phyloP scores from a whole-genome alignment of 2,329 filamentous ascomycete species.

The Fusarium hostae region DNA sequence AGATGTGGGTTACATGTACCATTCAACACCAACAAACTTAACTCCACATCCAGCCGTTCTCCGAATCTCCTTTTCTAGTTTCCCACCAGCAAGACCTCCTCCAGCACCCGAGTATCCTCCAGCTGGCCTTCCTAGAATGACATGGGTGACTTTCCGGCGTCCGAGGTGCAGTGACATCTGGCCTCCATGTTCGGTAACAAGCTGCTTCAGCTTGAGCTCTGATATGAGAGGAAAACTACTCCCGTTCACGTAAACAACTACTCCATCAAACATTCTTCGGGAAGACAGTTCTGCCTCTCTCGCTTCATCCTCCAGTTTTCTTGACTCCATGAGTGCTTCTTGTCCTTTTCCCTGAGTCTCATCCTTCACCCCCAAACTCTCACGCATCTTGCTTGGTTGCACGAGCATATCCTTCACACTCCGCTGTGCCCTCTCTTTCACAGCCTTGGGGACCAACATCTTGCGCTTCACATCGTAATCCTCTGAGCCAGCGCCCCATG shows the following conservation, averaged over 20 bases:
- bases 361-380: conserved; percentile 25
- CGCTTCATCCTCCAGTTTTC: conserved; percentile 62
- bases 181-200: conserved; percentile 80
- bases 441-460: conserved; percentile 57
- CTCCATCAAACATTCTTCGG: conserved; percentile 71
- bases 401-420: conserved; percentile 67
- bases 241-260: conserved; percentile 87
- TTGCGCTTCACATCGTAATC: conserved; percentile 61
- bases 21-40: conserved; percentile 84
- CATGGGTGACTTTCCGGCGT: conserved; percentile 82
- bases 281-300: conserved; percentile 50
- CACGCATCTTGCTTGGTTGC: conserved; percentile 57
- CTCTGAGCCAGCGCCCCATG: conserved; percentile 71
- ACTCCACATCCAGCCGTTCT: conserved; percentile 74
- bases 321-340: conserved; percentile 42
- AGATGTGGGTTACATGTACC: conserved; percentile 58
- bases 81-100: conserved; percentile 79
- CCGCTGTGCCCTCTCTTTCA: conserved; percentile 51
- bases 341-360: conserved; percentile 21
- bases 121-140: conserved; percentile 76
- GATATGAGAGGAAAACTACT: conserved; percentile 84
- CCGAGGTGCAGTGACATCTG: conserved; percentile 76
- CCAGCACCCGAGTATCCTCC: conserved; percentile 65
- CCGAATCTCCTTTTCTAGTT: conserved; percentile 83
- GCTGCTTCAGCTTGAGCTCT: conserved; percentile 85